A percentile compares a stretch with the other conserved stretches of the same genome.
These are phyloP conservation scores for Xylaria scruposa DNA, from an alignment of 495 filamentous ascomycete genomes.

Conservation along the genomic window DNA sequence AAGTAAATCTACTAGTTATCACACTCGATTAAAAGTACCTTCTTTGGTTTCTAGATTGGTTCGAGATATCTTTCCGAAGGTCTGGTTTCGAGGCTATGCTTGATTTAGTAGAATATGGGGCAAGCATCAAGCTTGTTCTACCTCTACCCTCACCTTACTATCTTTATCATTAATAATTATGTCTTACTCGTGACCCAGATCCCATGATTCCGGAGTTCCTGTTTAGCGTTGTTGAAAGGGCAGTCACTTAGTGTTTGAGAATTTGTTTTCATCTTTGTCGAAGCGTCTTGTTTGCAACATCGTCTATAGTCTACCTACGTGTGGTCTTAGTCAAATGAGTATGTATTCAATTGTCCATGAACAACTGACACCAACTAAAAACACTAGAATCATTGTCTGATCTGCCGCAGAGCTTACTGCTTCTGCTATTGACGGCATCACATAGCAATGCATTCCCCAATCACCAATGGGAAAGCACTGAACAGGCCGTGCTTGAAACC, in stretches of 20 bases:
- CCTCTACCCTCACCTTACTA: neutral
- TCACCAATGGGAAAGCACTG: conserved; percentile 26
- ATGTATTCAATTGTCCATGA: neutral
- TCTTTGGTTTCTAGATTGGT: no score
- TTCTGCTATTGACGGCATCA: conserved; percentile 28
- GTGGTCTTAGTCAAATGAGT: conserved; percentile 1
- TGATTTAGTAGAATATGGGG: no score
- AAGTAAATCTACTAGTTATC: no score
- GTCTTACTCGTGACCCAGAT: neutral
- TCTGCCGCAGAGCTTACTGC: conserved; percentile 33
- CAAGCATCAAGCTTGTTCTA: no score
- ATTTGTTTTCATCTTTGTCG: neutral
- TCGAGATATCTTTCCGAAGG: no score
- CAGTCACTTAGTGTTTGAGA: neutral
- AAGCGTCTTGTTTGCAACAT: neutral
- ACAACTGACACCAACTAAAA: neutral
- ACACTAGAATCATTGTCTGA: conserved; percentile 13
- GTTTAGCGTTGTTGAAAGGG: neutral
- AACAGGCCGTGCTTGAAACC: conserved; percentile 32
- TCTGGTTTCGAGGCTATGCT: no score
- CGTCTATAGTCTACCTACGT: neutral
- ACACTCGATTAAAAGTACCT: no score
- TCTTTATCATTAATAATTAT: conserved; percentile 8
- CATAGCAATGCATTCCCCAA: conserved; percentile 28
- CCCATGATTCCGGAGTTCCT: neutral